Conservation (phyloP, 805 yeast species). For the Pichia californica region DNA sequence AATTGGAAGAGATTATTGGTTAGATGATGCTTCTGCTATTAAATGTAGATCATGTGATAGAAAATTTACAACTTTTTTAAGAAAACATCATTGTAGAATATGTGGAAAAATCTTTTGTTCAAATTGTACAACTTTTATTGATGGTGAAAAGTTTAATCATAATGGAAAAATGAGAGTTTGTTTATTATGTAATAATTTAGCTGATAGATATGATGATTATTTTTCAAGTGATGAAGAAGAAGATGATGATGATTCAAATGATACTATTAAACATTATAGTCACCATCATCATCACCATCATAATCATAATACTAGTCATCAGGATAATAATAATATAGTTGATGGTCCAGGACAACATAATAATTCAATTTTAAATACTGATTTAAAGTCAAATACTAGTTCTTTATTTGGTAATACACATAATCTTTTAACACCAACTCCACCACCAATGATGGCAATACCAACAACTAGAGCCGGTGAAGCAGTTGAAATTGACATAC, state of each 20-base stretch:
- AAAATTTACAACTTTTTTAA: conserved; percentile 74
- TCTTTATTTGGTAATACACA: too few relatives aligned
- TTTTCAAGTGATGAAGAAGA: conserved; percentile 51
- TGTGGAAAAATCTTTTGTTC: conserved; percentile 95
- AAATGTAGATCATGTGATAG: conserved; percentile 82
- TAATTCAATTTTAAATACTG: too few relatives aligned
- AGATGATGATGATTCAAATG: neutral
- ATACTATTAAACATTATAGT: too few relatives aligned
- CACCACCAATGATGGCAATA: conserved; percentile 70
- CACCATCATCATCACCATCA: neutral
- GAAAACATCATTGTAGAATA: conserved; percentile 91
- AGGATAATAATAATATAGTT: too few relatives aligned
- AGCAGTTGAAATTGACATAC: conserved; percentile 61
- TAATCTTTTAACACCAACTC: conserved; percentile 38
- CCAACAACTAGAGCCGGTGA: conserved; percentile 79
- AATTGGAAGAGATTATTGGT: conserved; percentile 81
- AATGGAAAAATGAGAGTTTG: conserved; percentile 74
- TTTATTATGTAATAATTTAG: conserved; percentile 56
- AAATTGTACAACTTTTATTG: conserved; percentile 65
- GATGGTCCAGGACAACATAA: too few relatives aligned
- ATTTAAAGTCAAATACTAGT: too few relatives aligned
- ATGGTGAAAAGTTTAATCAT: conserved; percentile 58
- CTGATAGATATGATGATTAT: conserved; percentile 61
- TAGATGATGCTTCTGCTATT: conserved; percentile 87
- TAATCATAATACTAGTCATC: neutral